phyloP scores from a whole-genome alignment of 305 asterid genomes.

The Andrographis paniculata region DNA sequence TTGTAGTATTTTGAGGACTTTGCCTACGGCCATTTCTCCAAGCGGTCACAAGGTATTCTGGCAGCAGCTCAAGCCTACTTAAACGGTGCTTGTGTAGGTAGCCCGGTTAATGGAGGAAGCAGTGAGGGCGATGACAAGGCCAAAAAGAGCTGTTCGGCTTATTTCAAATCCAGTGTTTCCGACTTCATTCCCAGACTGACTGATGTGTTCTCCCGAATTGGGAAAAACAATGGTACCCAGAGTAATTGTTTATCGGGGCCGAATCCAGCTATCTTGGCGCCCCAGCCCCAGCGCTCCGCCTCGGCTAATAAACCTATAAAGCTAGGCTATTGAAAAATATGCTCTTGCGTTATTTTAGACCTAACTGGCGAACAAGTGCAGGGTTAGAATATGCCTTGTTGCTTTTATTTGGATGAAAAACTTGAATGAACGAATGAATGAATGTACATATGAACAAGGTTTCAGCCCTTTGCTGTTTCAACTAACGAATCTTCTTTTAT shows the following conservation, averaged over 20 bases:
- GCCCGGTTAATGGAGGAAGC: slow-evolving; percentile 63
- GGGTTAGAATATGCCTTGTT: too few species aligned
- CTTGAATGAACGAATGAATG: too few species aligned
- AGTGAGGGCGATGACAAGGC: slow-evolving; percentile 67
- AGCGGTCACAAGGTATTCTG: slow-evolving; percentile 46
- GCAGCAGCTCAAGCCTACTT: slow-evolving; percentile 66
- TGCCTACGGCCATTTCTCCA: slow-evolving; percentile 60
- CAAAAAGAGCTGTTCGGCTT: slow-evolving; percentile 47
- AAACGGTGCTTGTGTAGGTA: slow-evolving; percentile 82
- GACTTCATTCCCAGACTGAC: slow-evolving; percentile 33
- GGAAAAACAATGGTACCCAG: slow-evolving; percentile 54
- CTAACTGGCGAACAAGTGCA: too few species aligned
- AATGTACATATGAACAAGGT: too few species aligned
- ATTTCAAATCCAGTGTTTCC: slow-evolving; percentile 35
- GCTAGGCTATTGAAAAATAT: too few species aligned
- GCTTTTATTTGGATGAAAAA: too few species aligned
- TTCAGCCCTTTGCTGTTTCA: too few species aligned
- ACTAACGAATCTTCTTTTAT: too few species aligned
- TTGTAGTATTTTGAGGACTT: slow-evolving; percentile 76
- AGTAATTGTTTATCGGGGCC: slow-evolving; percentile 42
- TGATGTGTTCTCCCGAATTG: slow-evolving; percentile 37
- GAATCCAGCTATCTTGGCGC: too few species aligned
- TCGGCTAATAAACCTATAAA: too few species aligned
- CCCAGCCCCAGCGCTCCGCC: too few species aligned
- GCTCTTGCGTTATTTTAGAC: too few species aligned